Percentiles rank a stretch among this genome's conserved stretches.
These are phyloP conservation scores for Leccinum fuscescens DNA, from an alignment of 1,284 basidiomycete genomes.

Conservation along the genomic window DNA sequence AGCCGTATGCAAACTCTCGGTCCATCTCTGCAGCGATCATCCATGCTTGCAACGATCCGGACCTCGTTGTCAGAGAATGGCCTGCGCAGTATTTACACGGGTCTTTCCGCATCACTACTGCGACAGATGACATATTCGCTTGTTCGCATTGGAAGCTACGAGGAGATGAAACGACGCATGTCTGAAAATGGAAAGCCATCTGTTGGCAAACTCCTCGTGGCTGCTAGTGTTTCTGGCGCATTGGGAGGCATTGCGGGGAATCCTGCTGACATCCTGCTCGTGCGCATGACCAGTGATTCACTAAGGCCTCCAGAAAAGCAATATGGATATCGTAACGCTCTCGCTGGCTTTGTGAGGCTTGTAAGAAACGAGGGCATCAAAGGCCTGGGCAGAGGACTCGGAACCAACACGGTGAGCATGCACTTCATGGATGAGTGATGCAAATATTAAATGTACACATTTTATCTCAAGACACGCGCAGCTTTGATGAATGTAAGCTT, in stretches of 20 bases:
- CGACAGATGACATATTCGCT: constrained; percentile 93
- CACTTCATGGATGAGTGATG: neutral
- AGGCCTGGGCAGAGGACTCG: constrained; percentile 74
- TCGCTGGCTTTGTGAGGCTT: constrained; percentile 66
- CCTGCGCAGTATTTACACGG: constrained; percentile 74
- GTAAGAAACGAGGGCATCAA: constrained; percentile 68
- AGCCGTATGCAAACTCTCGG: constrained; percentile 80
- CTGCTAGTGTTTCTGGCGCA: constrained; percentile 71
- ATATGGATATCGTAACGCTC: constrained; percentile 76
- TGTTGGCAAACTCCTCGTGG: constrained; percentile 54
- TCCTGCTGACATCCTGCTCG: constrained; percentile 72
- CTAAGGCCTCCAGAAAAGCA: constrained; percentile 69
- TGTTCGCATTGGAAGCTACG: constrained; percentile 83
- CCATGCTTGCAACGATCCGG: constrained; percentile 57
- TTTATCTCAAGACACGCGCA: constrained; percentile 55
- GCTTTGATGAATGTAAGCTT: constrained; percentile 80
- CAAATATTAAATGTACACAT: constrained; percentile 6
- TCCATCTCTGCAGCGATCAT: constrained; percentile 46
- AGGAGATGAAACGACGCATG: constrained; percentile 65
- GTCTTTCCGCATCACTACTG: constrained; percentile 80
- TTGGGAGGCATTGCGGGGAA: constrained; percentile 81
- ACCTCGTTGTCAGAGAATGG: constrained; percentile 60
- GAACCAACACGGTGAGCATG: constrained; percentile 69
- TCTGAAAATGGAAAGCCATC: constrained; percentile 50
- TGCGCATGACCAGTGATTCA: constrained; percentile 88